phyloP scores from a whole-genome alignment of 495 filamentous ascomycete genomes.

The Friedmanniomyces simplex region DNA sequence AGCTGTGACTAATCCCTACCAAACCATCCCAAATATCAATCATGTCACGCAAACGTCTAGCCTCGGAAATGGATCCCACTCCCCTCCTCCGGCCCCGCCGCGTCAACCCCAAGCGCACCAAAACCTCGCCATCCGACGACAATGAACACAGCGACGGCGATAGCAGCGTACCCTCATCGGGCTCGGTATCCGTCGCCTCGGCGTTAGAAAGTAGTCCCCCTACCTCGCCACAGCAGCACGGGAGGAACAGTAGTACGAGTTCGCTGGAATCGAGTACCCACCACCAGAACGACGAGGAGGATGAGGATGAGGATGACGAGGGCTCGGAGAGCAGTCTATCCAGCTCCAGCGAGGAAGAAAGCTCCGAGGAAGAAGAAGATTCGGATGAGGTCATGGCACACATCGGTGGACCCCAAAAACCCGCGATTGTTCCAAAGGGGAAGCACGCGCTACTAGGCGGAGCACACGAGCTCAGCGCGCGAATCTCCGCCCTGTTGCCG shows the following conservation, averaged over 20 bases:
- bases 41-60: background rate
- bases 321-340: no score
- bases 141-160: slow-evolving; percentile 1
- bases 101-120: slow-evolving; percentile 2
- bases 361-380: background rate
- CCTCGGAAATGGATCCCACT: background rate
- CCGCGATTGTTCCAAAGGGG: background rate
- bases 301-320: no score
- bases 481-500: slow-evolving; percentile 10
- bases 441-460: background rate
- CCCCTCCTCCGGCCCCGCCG: background rate
- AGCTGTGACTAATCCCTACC: no score
- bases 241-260: slow-evolving; percentile 8
- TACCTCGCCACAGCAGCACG: background rate
- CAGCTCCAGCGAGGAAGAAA: background rate
- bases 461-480: slow-evolving; percentile 7
- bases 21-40: no score
- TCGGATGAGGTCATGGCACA: background rate
- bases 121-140: background rate
- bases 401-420: slow-evolving; percentile 12
- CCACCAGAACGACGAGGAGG: background rate
- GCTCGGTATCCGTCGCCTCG: slow-evolving; percentile 18
- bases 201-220: slow-evolving; percentile 11
- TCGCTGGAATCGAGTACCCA: slow-evolving; percentile 1
- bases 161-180: slow-evolving; percentile 10